Evolutionary conservation across 805 yeast genomes (phyloP).

Genomic region (Myxozyma mucilagina): DNA sequence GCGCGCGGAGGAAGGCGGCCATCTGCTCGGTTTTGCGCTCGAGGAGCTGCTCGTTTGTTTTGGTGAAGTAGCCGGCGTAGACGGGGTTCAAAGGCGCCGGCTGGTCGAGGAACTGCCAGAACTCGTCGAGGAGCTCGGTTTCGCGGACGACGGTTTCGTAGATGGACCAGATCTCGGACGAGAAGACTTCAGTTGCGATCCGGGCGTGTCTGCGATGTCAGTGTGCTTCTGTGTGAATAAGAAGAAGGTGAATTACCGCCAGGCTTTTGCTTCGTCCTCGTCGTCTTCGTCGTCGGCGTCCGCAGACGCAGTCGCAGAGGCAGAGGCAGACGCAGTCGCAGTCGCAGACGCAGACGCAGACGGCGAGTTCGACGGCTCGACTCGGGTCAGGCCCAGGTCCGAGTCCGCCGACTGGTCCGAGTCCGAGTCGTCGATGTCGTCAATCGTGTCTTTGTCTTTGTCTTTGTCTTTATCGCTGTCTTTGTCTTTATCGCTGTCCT

Average conservation of each 20-base stretch:
- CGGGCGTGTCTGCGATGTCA: slow-evolving; percentile 46
- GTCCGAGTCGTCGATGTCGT: slow-evolving; percentile 27
- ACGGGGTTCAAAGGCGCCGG: slow-evolving; percentile 68
- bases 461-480: not conserved
- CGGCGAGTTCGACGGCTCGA: no score
- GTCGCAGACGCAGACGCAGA: no score
- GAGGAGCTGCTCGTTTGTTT: slow-evolving; percentile 82
- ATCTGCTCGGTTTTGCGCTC: slow-evolving; percentile 80
- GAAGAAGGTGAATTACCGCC: slow-evolving; percentile 9
- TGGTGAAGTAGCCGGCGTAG: slow-evolving; percentile 85
- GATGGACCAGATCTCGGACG: slow-evolving; percentile 91
- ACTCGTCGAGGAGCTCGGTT: slow-evolving; percentile 57
- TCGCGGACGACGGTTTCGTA: slow-evolving; percentile 87
- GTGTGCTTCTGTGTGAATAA: not conserved
- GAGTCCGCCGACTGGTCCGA: slow-evolving; percentile 20
- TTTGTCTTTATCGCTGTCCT: not conserved
- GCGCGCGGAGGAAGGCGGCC: slow-evolving; percentile 65
- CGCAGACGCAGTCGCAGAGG: slow-evolving; percentile 33
- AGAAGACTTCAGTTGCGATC: slow-evolving; percentile 82
- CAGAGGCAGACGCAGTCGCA: no score
- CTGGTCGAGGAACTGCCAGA: slow-evolving; percentile 80
- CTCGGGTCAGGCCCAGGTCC: slow-evolving; percentile 32
- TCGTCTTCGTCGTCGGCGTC: slow-evolving; percentile 29
- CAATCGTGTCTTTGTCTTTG: slow-evolving; percentile 13
- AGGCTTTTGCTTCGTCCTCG: slow-evolving; percentile 38